Evolutionary conservation across 768 basidiomycete genomes (phyloP).

Genomic region (Russula sp.): DNA sequence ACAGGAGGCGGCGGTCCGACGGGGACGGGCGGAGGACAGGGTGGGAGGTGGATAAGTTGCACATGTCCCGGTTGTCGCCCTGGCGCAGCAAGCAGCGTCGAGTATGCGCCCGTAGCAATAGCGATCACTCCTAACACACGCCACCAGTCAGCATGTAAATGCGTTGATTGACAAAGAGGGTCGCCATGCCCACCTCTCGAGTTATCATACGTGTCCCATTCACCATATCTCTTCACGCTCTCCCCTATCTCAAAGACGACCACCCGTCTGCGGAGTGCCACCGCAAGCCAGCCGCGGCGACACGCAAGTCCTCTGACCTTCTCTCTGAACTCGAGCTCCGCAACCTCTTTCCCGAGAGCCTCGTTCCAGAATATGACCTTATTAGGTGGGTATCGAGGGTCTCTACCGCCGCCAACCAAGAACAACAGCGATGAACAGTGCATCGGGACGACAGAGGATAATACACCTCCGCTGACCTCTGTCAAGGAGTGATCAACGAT

Average conservation of each 20-base stretch:
- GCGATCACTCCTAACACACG: conserved; percentile 63
- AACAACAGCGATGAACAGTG: conserved; percentile 82
- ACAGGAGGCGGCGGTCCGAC: conserved; percentile 54
- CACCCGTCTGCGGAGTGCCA: conserved; percentile 74
- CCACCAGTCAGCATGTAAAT: not conserved
- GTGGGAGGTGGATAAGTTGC: conserved; percentile 80
- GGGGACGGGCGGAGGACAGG: conserved; percentile 61
- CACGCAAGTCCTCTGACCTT: conserved; percentile 76
- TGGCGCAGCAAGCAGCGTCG: conserved; percentile 82
- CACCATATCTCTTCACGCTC: conserved; percentile 58
- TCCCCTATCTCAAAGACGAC: conserved; percentile 72
- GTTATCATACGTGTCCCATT: conserved; percentile 90
- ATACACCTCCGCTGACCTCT: conserved; percentile 80
- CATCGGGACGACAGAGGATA: conserved; percentile 71
- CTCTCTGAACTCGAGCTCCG: conserved; percentile 87
- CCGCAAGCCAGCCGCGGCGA: conserved; percentile 79
- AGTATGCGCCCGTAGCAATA: conserved; percentile 70
- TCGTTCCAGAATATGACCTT: conserved; percentile 93
- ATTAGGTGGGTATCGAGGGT: conserved; percentile 86
- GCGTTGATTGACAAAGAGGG: not conserved
- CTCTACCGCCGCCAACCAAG: conserved; percentile 82
- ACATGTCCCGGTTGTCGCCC: conserved; percentile 87
- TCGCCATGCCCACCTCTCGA: conserved; percentile 57
- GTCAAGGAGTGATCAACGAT: conserved; percentile 30
- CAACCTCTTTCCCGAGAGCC: conserved; percentile 67